Percentiles rank a stretch among this genome's conserved stretches.
Conservation (phyloP, 805 yeast species). For the Starmera quercuum region DNA sequence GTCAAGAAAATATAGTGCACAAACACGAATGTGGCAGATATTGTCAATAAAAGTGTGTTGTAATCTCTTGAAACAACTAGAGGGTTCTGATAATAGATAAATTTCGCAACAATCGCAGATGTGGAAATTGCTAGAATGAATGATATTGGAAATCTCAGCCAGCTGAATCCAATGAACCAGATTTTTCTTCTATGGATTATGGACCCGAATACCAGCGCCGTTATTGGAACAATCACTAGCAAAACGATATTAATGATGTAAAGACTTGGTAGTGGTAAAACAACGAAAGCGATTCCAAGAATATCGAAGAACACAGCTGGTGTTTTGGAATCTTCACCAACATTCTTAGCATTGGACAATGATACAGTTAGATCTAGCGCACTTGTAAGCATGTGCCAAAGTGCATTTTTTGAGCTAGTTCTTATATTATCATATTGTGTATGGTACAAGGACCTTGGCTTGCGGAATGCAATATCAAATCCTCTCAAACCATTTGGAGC, state of each 20-base stretch:
- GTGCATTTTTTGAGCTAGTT: slow-evolving; percentile 55
- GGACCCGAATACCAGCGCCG: slow-evolving; percentile 39
- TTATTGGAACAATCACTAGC: slow-evolving; percentile 47
- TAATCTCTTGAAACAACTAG: slow-evolving; percentile 44
- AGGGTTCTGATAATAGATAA: slow-evolving; percentile 38
- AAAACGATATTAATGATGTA: slow-evolving; percentile 45
- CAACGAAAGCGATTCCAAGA: slow-evolving; percentile 47
- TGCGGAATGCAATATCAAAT: slow-evolving; percentile 82
- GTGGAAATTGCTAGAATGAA: slow-evolving; percentile 35
- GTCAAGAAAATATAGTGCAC: slow-evolving; percentile 50
- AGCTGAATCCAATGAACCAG: slow-evolving; percentile 39
- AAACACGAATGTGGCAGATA: slow-evolving; percentile 40
- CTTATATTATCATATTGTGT: slow-evolving; percentile 65
- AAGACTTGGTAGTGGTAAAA: slow-evolving; percentile 42
- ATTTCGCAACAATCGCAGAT: slow-evolving; percentile 28
- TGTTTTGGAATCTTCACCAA: slow-evolving; percentile 21
- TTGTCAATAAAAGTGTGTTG: slow-evolving; percentile 40
- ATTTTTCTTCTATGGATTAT: slow-evolving; percentile 38
- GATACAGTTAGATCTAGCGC: slow-evolving; percentile 51
- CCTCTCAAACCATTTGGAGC: slow-evolving; percentile 66
- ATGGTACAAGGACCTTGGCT: slow-evolving; percentile 79
- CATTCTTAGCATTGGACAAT: slow-evolving; percentile 33
- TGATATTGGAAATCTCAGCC: slow-evolving; percentile 57
- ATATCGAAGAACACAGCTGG: slow-evolving; percentile 62
- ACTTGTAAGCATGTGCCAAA: slow-evolving; percentile 80